A percentile compares a stretch with the other conserved stretches of the same genome.
These are phyloP conservation scores for Ascoidea rubescens DNA, from an alignment of 805 yeast genomes.

Conservation along the genomic window DNA sequence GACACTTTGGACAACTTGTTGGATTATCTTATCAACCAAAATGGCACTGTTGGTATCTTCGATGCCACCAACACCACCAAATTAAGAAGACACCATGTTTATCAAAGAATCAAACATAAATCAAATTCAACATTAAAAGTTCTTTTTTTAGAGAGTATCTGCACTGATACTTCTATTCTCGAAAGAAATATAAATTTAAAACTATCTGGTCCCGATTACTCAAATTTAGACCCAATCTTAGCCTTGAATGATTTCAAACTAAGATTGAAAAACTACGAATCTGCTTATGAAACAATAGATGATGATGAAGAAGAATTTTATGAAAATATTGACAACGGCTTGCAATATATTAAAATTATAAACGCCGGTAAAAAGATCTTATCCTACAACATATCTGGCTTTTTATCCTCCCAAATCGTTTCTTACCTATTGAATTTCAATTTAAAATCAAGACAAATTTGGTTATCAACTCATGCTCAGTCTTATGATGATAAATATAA, in stretches of 20 bases:
- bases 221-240: slow-evolving; percentile 54
- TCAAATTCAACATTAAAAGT: slow-evolving; percentile 22
- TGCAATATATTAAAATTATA: slow-evolving; percentile 50
- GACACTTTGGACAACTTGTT: slow-evolving; percentile 25
- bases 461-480: slow-evolving; percentile 95
- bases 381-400: slow-evolving; percentile 53
- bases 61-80: slow-evolving; percentile 39
- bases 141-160: slow-evolving; percentile 25
- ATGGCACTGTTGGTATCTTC: slow-evolving; percentile 32
- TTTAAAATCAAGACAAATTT: slow-evolving; percentile 77
- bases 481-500: slow-evolving; percentile 76
- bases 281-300: slow-evolving; percentile 36
- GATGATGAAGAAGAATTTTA: slow-evolving; percentile 28
- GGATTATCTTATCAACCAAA: slow-evolving; percentile 17
- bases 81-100: slow-evolving; percentile 25
- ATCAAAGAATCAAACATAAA: slow-evolving; percentile 21
- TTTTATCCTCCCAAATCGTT: slow-evolving; percentile 84
- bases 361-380: slow-evolving; percentile 57
- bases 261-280: slow-evolving; percentile 36
- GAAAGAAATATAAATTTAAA: slow-evolving; percentile 19
- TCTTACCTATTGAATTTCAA: slow-evolving; percentile 84
- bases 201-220: slow-evolving; percentile 41
- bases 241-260: slow-evolving; percentile 25
- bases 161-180: slow-evolving; percentile 16
- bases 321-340: slow-evolving; percentile 22